phyloP scores from a whole-genome alignment of 257 asterid genomes.

The Galeopsis tetrahit region DNA sequence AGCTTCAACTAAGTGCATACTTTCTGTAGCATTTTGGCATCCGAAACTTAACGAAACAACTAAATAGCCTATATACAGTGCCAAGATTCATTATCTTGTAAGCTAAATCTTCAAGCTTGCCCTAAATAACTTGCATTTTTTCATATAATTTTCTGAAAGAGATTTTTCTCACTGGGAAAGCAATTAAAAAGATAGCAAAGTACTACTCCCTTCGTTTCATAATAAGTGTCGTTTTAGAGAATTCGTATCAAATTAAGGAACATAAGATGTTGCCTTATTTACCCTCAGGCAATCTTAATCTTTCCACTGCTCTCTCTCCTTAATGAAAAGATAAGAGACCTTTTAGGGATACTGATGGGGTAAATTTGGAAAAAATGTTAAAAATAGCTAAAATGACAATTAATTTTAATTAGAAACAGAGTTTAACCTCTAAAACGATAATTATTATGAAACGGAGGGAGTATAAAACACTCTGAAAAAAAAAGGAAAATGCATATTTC shows the following conservation, averaged over 20 bases:
- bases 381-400: too few relatives aligned
- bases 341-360: too few relatives aligned
- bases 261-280: too few relatives aligned
- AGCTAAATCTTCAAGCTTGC: slow-evolving; percentile 1
- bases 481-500: neutral
- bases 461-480: neutral
- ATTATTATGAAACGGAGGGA: too few relatives aligned
- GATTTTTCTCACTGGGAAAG: neutral
- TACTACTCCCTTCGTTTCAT: neutral
- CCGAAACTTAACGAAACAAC: slow-evolving; percentile 14
- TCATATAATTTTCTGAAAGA: slow-evolving; percentile 1
- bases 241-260: too few relatives aligned
- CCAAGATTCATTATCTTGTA: neutral
- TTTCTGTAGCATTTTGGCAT: slow-evolving; percentile 9
- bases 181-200: slow-evolving; percentile 5
- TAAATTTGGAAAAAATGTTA: too few relatives aligned
- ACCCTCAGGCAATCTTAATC: too few relatives aligned
- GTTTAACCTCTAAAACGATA: too few relatives aligned
- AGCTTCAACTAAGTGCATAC: neutral
- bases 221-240: too few relatives aligned
- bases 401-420: too few relatives aligned
- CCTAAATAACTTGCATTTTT: slow-evolving; percentile 4
- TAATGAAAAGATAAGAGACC: too few relatives aligned
- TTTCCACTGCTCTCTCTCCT: too few relatives aligned
- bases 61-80: neutral